phyloP scores from a whole-genome alignment of 305 asterid species.

The Striga hermonthica region DNA sequence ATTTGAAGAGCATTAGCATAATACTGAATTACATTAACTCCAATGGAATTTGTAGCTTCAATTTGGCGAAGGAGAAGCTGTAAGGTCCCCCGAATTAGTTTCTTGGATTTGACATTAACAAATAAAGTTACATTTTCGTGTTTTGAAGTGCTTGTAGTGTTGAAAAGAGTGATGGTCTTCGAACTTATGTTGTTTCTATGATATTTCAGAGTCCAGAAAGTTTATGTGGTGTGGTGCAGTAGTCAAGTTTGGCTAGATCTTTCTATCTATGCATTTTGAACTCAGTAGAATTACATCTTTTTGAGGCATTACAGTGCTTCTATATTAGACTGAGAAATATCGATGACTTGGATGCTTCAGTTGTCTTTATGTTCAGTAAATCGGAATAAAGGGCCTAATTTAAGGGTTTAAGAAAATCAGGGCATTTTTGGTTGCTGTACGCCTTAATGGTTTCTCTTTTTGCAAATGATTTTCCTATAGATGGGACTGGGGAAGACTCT shows the following conservation, averaged over 20 bases:
- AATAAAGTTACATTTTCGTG: background rate
- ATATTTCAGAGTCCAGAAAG: background rate
- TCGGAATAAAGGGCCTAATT: slow-evolving; percentile 13
- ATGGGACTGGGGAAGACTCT: slow-evolving; percentile 96
- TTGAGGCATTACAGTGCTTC: slow-evolving; percentile 24
- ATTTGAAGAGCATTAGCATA: no score
- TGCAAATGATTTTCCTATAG: slow-evolving; percentile 43
- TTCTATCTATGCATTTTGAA: slow-evolving; percentile 15
- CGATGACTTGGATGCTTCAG: background rate
- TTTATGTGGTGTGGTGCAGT: background rate
- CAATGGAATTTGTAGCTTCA: no score
- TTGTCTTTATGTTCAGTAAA: slow-evolving; percentile 10
- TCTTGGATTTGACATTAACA: no score
- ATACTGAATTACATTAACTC: no score
- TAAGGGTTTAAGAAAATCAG: background rate
- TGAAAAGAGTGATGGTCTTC: slow-evolving; percentile 2
- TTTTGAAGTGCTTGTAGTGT: background rate
- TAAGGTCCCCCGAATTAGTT: no score
- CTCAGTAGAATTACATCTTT: slow-evolving; percentile 13
- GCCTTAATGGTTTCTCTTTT: slow-evolving; percentile 25
- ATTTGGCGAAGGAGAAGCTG: no score
- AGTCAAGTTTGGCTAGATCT: background rate
- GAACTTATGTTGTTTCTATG: slow-evolving; percentile 17
- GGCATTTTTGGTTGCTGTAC: slow-evolving; percentile 10
- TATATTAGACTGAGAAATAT: background rate